Percentiles rank a stretch among this genome's conserved stretches.
Conservation (phyloP, 1,284 basidiomycete species). For the Malassezia caprae region DNA sequence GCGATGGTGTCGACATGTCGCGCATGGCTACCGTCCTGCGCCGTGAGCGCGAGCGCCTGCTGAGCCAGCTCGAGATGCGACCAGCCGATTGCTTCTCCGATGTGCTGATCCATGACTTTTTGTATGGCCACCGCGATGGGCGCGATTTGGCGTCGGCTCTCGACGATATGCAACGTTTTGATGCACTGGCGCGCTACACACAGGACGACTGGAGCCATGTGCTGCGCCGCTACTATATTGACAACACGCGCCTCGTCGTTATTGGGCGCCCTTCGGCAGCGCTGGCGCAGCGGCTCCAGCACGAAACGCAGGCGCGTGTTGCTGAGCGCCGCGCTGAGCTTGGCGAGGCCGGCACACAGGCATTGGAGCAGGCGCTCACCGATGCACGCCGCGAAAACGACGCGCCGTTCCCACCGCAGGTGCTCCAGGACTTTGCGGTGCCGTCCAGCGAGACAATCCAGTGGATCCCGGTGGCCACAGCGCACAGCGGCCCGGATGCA, state of each 20-base stretch:
- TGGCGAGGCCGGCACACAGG: conserved; percentile 69
- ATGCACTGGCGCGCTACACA: conserved; percentile 58
- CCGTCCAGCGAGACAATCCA: conserved; percentile 64
- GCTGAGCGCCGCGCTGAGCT: conserved; percentile 61
- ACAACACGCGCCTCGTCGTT: conserved; percentile 51
- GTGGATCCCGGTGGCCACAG: conserved; percentile 84
- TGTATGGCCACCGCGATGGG: conserved; percentile 77
- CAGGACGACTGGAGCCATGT: conserved; percentile 67
- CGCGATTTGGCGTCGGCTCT: conserved; percentile 65
- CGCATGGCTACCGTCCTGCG: conserved; percentile 79
- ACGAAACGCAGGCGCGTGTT: conserved; percentile 69
- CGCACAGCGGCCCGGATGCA: conserved; percentile 14
- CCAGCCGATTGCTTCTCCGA: conserved; percentile 56
- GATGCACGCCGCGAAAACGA: conserved; percentile 80
- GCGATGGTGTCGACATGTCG: conserved; percentile 78
- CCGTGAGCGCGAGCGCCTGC: conserved; percentile 68
- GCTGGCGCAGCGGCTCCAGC: conserved; percentile 71
- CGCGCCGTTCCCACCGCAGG: conserved; percentile 64
- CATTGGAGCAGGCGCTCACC: conserved; percentile 62
- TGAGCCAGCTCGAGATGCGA: conserved; percentile 50
- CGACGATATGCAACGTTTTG: conserved; percentile 69
- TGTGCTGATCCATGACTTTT: conserved; percentile 58
- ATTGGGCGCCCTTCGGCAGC: conserved; percentile 77
- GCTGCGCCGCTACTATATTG: conserved; percentile 59
- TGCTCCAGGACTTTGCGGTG: conserved; percentile 67